Evolutionary conservation across 257 asterid species (phyloP).

Genomic region (Penstemon newberryi): DNA sequence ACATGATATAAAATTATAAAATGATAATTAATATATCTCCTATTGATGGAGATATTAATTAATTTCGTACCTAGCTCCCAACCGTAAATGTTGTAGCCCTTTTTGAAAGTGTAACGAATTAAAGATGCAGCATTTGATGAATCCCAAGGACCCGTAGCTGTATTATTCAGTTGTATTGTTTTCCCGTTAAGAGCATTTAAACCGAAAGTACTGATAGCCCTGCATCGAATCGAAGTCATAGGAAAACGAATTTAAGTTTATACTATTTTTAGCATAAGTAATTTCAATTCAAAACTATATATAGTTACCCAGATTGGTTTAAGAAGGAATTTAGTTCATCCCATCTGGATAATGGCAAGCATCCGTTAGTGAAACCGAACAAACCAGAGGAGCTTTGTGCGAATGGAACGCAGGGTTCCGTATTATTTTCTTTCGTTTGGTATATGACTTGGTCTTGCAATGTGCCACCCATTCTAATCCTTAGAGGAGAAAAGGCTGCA

Average conservation of each 20-base stretch:
- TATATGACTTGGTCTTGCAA: conserved; percentile 78
- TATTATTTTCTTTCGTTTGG: conserved; percentile 49
- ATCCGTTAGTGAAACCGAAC: conserved; percentile 55
- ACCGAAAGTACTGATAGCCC: conserved; percentile 67
- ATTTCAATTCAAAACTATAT: background rate
- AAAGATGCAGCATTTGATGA: conserved; percentile 59
- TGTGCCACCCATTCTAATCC: conserved; percentile 86
- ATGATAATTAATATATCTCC: no score
- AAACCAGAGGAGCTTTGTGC: conserved; percentile 32
- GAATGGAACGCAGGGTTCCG: conserved; percentile 50
- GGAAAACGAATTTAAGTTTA: background rate
- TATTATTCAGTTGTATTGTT: conserved; percentile 29
- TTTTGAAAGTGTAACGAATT: conserved; percentile 52
- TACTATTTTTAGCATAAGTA: background rate
- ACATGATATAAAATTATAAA: no score
- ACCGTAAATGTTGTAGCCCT: conserved; percentile 53
- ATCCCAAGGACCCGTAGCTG: conserved; percentile 65
- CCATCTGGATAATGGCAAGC: conserved; percentile 75
- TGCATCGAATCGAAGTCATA: conserved; percentile 30
- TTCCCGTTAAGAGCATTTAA: conserved; percentile 70
- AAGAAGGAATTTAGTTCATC: conserved; percentile 62
- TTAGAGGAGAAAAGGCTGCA: conserved; percentile 84
- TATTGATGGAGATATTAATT: background rate
- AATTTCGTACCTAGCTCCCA: conserved; percentile 67
- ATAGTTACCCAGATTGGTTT: conserved; percentile 51